These are phyloP conservation scores for Moesziomyces aphidis DNA, from an alignment of 1,284 basidiomycete species.

Conservation along the genomic window DNA sequence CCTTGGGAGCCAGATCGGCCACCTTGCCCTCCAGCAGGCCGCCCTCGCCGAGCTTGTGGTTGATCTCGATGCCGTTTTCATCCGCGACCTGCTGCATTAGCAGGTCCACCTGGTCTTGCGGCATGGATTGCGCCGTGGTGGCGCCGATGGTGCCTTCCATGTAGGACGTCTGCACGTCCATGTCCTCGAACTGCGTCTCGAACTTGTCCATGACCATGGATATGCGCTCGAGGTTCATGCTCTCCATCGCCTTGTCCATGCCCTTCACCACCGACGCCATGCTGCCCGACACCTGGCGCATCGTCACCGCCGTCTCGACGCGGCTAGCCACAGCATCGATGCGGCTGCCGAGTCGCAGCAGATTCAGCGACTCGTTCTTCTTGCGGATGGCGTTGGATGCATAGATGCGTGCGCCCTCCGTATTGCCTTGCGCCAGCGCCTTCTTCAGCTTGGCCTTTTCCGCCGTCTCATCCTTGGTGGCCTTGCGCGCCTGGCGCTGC, in stretches of 20 bases:
- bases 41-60: conserved; percentile 85
- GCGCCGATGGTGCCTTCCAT: conserved; percentile 97
- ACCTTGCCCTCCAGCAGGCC: conserved; percentile 74
- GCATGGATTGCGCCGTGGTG: conserved; percentile 90
- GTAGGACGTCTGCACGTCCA: conserved; percentile 97
- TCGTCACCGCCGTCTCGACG: conserved; percentile 99
- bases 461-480: conserved; percentile 62
- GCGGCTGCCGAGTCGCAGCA: conserved; percentile 69
- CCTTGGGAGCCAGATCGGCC: conserved; percentile 55
- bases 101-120: conserved; percentile 95
- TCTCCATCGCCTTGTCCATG: conserved; percentile 99
- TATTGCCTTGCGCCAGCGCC: conserved; percentile 97
- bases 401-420: conserved; percentile 97
- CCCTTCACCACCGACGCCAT: conserved; percentile 97
- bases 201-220: conserved; percentile 99
- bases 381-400: conserved; percentile 98
- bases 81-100: conserved; percentile 95
- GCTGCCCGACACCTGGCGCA: conserved; percentile 85
- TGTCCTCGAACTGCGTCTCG: conserved; percentile 93
- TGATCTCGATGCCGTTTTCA: conserved; percentile 94
- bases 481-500: conserved; percentile 66
- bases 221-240: conserved; percentile 98
- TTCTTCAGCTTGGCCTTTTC: conserved; percentile 68
- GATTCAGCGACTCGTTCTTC: conserved; percentile 92
- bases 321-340: conserved; percentile 96